phyloP scores from a whole-genome alignment of 352 stramenopile species.

The Phytophthora boehmeriae region DNA sequence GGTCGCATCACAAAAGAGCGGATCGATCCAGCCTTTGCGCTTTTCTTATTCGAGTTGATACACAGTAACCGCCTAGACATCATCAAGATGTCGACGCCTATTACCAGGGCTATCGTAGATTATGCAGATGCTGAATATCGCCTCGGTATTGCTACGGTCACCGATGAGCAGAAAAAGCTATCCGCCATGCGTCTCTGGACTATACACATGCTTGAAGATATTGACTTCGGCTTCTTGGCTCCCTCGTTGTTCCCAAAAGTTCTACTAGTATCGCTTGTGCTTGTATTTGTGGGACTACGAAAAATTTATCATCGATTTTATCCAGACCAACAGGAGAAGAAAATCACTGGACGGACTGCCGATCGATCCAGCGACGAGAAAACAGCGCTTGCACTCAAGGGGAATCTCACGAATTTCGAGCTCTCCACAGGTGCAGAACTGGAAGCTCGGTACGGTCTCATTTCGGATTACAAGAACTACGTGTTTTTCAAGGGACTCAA shows the following conservation, averaged over 20 bases:
- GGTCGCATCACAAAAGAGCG: slow-evolving; percentile 27
- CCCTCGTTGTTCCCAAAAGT: slow-evolving; percentile 17
- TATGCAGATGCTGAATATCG: slow-evolving; percentile 21
- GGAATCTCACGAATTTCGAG: slow-evolving; percentile 37
- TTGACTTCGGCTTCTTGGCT: slow-evolving; percentile 28
- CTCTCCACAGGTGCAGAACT: slow-evolving; percentile 29
- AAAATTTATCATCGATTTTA: slow-evolving; percentile 25
- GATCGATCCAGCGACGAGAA: slow-evolving; percentile 27
- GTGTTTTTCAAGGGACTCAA: slow-evolving; percentile 42
- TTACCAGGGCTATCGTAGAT: slow-evolving; percentile 3
- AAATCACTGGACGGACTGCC: slow-evolving; percentile 11
- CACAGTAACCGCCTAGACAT: slow-evolving; percentile 20
- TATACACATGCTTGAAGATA: slow-evolving; percentile 23
- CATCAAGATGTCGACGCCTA: neutral
- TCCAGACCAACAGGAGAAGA: slow-evolving; percentile 11
- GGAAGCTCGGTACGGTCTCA: slow-evolving; percentile 32
- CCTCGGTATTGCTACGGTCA: slow-evolving; percentile 21
- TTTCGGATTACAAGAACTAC: slow-evolving; percentile 42
- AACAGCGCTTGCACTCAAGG: slow-evolving; percentile 23
- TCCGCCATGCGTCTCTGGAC: slow-evolving; percentile 30
- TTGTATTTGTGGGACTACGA: slow-evolving; percentile 20
- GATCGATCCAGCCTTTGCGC: slow-evolving; percentile 37
- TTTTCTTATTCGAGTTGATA: slow-evolving; percentile 36
- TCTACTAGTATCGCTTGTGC: slow-evolving; percentile 15
- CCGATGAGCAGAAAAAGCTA: slow-evolving; percentile 15